A percentile compares a stretch with the other conserved stretches of the same genome.
Conservation (phyloP, 805 yeast species). For the Schwanniomyces yamadae region DNA sequence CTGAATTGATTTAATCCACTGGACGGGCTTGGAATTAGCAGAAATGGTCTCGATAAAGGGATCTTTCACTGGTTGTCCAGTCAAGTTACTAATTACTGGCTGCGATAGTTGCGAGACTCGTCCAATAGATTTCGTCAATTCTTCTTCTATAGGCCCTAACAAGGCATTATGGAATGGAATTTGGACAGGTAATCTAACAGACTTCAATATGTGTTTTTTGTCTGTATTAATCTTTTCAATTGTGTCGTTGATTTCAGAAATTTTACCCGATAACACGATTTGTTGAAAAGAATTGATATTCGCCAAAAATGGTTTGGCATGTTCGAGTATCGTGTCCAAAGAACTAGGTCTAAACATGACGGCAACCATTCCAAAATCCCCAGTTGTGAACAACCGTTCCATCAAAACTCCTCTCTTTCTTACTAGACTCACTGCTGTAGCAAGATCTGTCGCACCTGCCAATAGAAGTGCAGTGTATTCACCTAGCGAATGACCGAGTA, state of each 20-base stretch:
- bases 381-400: slow-evolving; percentile 27
- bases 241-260: slow-evolving; percentile 19
- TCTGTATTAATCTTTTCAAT: slow-evolving; percentile 16
- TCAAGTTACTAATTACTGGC: slow-evolving; percentile 42
- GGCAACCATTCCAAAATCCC: slow-evolving; percentile 36
- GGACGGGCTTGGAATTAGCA: slow-evolving; percentile 45
- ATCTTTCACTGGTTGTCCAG: slow-evolving; percentile 23
- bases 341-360: slow-evolving; percentile 25
- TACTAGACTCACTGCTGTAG: slow-evolving; percentile 42
- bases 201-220: slow-evolving; percentile 20
- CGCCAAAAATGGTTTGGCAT: slow-evolving; percentile 36
- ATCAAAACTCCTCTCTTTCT: slow-evolving; percentile 44
- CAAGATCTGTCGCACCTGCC: slow-evolving; percentile 33
- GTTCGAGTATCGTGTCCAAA: slow-evolving; percentile 20
- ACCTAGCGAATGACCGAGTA: slow-evolving; percentile 52
- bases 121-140: slow-evolving; percentile 11
- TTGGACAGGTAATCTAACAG: slow-evolving; percentile 39
- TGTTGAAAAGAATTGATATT: slow-evolving; percentile 45
- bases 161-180: slow-evolving; percentile 52
- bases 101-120: background rate
- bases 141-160: slow-evolving; percentile 33
- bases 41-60: slow-evolving; percentile 32
- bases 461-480: slow-evolving; percentile 46
- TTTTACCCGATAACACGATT: slow-evolving; percentile 45
- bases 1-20: slow-evolving; percentile 39